Base-by-base conservation (phyloP, 1,284 basidiomycete species). In the Pisolithus thermaeus region DNA sequence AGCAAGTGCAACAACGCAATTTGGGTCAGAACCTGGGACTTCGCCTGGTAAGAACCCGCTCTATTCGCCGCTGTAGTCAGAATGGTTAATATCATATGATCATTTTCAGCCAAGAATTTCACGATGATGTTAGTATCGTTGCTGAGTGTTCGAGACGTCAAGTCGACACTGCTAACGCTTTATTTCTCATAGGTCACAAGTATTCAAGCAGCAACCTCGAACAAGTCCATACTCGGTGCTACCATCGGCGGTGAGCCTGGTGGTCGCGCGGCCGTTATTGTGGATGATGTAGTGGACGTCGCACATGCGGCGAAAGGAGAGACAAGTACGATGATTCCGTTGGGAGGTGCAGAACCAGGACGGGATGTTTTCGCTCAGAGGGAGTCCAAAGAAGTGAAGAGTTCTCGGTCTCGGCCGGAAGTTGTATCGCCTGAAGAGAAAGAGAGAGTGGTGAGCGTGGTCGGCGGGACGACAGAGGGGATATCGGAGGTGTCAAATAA, bases 1-100 rank as follows among this genome's bases (percentile, higher is more conserved):
- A 65, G 64, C 11, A 78, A 89, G 55, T 99, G 96, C 64, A 70
- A 81, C 54, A 77, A 74, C 43, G 86, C 93, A 5, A 84, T 85
- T 63, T 94, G 92, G 91, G 62, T 94, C 50, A 90, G 86, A 72
- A 87, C 83, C 2, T 99, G 97, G 96, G 97, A 99, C 69, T 98
- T 99, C 66, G 82, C 84, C 51, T 98, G 95, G 84, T 89, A 63
- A 53, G 86, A 65, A 9, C 4, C 20, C 35, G 30, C 12, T 37
- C 11, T 36, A 25, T 30, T 16, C 25, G 32, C 12, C 3, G 3
- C 23, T 18, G 22, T n/a, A 20, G 3, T 28, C n/a, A 28, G 27
- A 20, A 43, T 43, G 14, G 42, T 27, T 43, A 11, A 43, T 16
- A 2, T n/a, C 16, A 27, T 18, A 9, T 18, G 27, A 20, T 30